These are phyloP conservation scores for Neurospora discreta DNA, from an alignment of 495 filamentous ascomycete species.

Conservation along the genomic window DNA sequence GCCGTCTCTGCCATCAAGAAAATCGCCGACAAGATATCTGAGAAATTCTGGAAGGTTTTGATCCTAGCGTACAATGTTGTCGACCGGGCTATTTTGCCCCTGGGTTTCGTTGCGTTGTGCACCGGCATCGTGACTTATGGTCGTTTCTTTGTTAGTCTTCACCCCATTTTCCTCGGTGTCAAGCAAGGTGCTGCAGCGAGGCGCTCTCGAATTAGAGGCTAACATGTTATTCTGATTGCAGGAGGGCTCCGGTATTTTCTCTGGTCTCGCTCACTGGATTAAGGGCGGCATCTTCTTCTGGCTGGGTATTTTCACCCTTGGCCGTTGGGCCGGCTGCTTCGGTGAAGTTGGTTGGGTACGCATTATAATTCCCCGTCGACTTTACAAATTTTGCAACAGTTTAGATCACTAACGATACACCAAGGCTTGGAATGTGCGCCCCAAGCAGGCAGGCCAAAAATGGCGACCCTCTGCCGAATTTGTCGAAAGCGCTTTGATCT, in stretches of 20 bases:
- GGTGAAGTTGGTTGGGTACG: conserved; percentile 77
- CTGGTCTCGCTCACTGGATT: conserved; percentile 84
- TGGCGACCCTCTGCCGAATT: conserved; percentile 75
- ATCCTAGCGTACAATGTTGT: conserved; percentile 31
- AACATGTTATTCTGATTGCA: not conserved
- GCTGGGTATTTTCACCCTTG: conserved; percentile 81
- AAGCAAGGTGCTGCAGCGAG: conserved; percentile 15
- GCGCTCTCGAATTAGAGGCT: conserved; percentile 34
- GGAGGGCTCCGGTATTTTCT: conserved; percentile 37
- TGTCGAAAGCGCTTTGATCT: conserved; percentile 78
- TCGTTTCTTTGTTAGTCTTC: conserved; percentile 44
- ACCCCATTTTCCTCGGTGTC: not conserved
- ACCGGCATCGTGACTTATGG: conserved; percentile 47
- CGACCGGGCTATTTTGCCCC: conserved; percentile 37
- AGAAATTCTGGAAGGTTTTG: conserved; percentile 30
- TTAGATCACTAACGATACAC: conserved; percentile 8
- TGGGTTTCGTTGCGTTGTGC: conserved; percentile 48
- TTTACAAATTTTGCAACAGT: not conserved
- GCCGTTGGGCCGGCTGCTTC: conserved; percentile 85
- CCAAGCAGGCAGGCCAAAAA: conserved; percentile 48
- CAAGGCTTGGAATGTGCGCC: conserved; percentile 80
- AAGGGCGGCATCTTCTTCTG: conserved; percentile 97
- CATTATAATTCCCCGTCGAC: not conserved
- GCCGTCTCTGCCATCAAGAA: conserved; percentile 18
- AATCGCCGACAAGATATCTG: conserved; percentile 27